These are phyloP conservation scores for Saccharomycopsis schoenii DNA, from an alignment of 805 yeast species.

Conservation along the genomic window DNA sequence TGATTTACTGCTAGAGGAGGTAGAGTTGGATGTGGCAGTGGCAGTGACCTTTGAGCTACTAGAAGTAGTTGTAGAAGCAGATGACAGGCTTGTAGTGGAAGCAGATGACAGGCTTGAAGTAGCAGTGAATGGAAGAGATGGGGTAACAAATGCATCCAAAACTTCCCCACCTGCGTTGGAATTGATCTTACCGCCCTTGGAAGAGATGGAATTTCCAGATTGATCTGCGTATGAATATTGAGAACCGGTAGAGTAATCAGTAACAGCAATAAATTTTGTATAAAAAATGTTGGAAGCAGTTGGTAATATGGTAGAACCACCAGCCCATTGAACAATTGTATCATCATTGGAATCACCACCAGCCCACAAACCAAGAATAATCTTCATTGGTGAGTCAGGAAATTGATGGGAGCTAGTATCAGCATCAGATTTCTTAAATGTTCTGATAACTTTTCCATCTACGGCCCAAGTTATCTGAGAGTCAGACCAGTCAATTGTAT, in stretches of 20 bases:
- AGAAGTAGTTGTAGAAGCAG: neutral
- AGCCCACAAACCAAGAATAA: conserved; percentile 36
- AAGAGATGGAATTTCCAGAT: conserved; percentile 37
- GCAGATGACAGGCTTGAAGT: conserved; percentile 5
- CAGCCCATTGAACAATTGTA: conserved; percentile 62
- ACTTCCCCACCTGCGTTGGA: conserved; percentile 7
- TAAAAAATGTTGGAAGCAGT: conserved; percentile 41
- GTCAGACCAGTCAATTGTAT: conserved; percentile 59
- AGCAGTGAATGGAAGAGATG: conserved; percentile 18
- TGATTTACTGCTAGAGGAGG: conserved; percentile 15
- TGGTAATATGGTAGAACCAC: conserved; percentile 45
- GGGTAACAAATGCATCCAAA: conserved; percentile 19
- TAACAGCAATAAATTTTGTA: conserved; percentile 38
- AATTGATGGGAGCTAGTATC: conserved; percentile 36
- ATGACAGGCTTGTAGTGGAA: conserved; percentile 2
- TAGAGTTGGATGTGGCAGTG: conserved; percentile 22
- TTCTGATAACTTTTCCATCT: conserved; percentile 51
- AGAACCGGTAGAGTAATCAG: conserved; percentile 43
- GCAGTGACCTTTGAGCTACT: conserved; percentile 15
- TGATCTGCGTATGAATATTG: conserved; percentile 36
- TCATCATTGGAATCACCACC: conserved; percentile 40
- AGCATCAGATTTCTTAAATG: conserved; percentile 31
- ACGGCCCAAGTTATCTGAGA: conserved; percentile 44
- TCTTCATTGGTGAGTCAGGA: conserved; percentile 63
- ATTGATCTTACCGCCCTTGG: conserved; percentile 22